Base-by-base conservation (phyloP, 805 yeast species). In the Myxozyma neglecta region DNA sequence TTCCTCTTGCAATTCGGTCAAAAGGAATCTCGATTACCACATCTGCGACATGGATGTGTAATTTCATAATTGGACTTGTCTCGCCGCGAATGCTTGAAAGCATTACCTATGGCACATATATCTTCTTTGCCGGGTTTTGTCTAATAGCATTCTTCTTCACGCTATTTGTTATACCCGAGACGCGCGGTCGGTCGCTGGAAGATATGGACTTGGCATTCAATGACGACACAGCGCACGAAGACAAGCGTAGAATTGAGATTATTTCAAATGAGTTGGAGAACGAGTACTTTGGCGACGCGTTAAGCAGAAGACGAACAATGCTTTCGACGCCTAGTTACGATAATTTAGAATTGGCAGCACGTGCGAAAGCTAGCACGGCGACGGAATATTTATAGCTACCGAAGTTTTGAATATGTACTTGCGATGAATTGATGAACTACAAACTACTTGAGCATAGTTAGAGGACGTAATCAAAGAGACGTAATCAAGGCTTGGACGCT, bases 1-100 rank as follows among this genome's bases (percentile, higher is more conserved):
- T 72, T 66, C 86, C 84, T 87, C 32, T 79, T 83, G 35, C 82
- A 85, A 62, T 56, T 47, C 16, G 66, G n/a, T 43, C 58, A 13
- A 62, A 56, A 20, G 57, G 58, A 9, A 45, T 62, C 44, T 46
- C 60, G 16, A 32, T 59, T 34, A 59, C 66, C n/a, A 60, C 64
- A 2, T 50, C 64, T 6, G 48, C 64, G 32, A 50, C 59, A 9
- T 63, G 66, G 66, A 48, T 60, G 50, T 49, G 42, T 18, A 69
- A 69, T 56, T 72, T 73, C 57, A 59, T 70, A 53, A 70, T 73
- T 57, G 75, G 73, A 36, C 59, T 69, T 13, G 52, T 56, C 9
- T 53, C 69, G 56, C 73, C 59, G 59, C 69, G 16, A 35, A 69
- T 72, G 69, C 63, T 72, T 8, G 65, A 55, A 50, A 59, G 39